A percentile compares a stretch with the other conserved stretches of the same genome.
Evolutionary conservation across 257 asterid genomes (phyloP).

Genomic region (Plantago ovata): DNA sequence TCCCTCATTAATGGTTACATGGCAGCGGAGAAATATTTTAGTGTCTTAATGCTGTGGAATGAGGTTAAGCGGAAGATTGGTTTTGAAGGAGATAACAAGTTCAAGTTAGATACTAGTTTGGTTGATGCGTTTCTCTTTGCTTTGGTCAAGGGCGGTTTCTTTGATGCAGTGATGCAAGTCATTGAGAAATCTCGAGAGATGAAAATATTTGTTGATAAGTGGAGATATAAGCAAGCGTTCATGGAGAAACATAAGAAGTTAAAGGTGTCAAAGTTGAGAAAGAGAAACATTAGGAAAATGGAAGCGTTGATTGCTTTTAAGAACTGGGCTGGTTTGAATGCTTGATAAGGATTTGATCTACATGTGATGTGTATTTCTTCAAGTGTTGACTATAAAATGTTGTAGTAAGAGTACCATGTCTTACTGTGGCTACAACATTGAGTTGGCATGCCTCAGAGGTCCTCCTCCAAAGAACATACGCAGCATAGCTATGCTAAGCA

Average conservation of each 20-base stretch:
- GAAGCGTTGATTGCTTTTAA: slow-evolving; percentile 85
- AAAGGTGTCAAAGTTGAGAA: slow-evolving; percentile 63
- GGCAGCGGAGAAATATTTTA: slow-evolving; percentile 61
- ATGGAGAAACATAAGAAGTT: slow-evolving; percentile 97
- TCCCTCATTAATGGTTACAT: slow-evolving; percentile 81
- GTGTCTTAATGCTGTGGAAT: slow-evolving; percentile 85
- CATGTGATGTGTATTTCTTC: background rate
- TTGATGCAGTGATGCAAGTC: slow-evolving; percentile 95
- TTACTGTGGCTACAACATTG: background rate
- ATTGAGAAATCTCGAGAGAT: slow-evolving; percentile 70
- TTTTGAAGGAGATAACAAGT: slow-evolving; percentile 43
- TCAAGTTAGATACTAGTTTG: slow-evolving; percentile 51
- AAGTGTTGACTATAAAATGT: background rate
- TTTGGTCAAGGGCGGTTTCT: slow-evolving; percentile 91
- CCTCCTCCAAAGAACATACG: too few relatives aligned
- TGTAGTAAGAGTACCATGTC: too few relatives aligned
- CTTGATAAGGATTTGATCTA: slow-evolving; percentile 30
- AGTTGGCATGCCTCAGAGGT: too few relatives aligned
- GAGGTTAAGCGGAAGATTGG: slow-evolving; percentile 73
- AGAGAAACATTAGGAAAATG: slow-evolving; percentile 60
- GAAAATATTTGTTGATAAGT: slow-evolving; percentile 83
- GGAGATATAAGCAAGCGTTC: slow-evolving; percentile 98
- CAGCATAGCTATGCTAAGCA: background rate
- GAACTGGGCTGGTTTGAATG: slow-evolving; percentile 90
- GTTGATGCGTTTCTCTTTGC: slow-evolving; percentile 82